Percentiles rank a stretch among this genome's conserved stretches.
These are phyloP conservation scores for Penicillium canescens DNA, from an alignment of 495 filamentous ascomycete species.

Conservation along the genomic window DNA sequence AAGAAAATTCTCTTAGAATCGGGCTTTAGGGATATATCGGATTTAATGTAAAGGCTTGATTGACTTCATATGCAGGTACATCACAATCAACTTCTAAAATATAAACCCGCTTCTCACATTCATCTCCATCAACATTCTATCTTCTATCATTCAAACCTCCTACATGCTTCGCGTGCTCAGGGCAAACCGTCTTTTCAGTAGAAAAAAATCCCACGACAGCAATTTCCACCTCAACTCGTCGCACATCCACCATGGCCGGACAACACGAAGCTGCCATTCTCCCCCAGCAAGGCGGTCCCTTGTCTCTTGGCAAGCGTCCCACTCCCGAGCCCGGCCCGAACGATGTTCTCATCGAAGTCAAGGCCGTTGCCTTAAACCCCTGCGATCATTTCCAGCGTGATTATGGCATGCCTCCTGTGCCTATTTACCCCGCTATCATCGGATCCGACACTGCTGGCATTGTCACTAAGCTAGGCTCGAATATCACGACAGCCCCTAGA, in stretches of 20 bases:
- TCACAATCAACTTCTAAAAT: too few relatives aligned
- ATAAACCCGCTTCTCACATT: too few relatives aligned
- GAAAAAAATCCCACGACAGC: too few relatives aligned
- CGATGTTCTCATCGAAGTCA: conserved; percentile 15
- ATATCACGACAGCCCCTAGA: conserved; percentile 23
- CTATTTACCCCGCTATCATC: conserved; percentile 35
- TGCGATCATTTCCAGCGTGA: conserved; percentile 9
- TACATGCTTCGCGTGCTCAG: too few relatives aligned
- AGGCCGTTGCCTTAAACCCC: conserved; percentile 12
- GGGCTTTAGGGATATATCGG: too few relatives aligned
- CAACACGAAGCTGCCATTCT: conserved; percentile 16
- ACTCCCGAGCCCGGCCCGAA: conserved; percentile 19
- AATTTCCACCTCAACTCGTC: neutral
- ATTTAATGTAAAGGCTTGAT: too few relatives aligned
- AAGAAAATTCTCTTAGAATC: too few relatives aligned
- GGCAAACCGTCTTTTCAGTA: too few relatives aligned
- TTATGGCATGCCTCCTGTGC: conserved; percentile 19
- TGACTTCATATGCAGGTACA: too few relatives aligned
- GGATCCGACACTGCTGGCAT: conserved; percentile 34
- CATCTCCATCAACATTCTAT: too few relatives aligned
- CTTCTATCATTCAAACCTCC: too few relatives aligned
- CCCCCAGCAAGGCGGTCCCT: conserved; percentile 10
- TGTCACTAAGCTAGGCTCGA: conserved; percentile 35
- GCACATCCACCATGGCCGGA: conserved; percentile 4
- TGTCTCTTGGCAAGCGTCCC: conserved; percentile 8